Evolutionary conservation across 1,284 basidiomycete genomes (phyloP), one percentile per base, ranked within the genome.

Genomic region (Ustilago esculenta): DNA sequence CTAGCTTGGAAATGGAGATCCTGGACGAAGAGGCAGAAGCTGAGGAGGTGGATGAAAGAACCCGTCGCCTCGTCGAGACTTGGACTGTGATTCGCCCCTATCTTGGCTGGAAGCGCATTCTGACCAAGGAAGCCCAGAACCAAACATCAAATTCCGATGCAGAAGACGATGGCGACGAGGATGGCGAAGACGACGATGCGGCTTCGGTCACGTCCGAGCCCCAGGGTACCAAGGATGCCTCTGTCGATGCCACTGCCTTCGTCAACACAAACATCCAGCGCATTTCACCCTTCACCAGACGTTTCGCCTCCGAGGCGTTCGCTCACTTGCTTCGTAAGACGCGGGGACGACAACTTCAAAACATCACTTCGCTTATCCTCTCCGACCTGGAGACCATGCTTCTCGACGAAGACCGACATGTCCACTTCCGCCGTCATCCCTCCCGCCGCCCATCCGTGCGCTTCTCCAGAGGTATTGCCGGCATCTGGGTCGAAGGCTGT

Each of bases 271-370:
- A 67, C 15, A 10, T 52, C 8, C 56, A 50, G 18, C 67, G 66
- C 33, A 60, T 73, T 46, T 66, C 73, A 23, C 47, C 73, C 12
- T 77, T 80, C 39, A 76, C 74, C 9, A 61, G 76, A 14, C 73
- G 80, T 23, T 81, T 81, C 37, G 77, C 76, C 4, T 68, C 77
- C 0, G 80, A 81, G 50, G 79, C 80, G 0, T 71, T 81, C 23
- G 77, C 79, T 1, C 76, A 81, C 39, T 72, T 81, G 14, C 55
- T 81, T 5, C 75, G 80, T 45, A 80, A 76, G 56, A 74, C 76
- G 12, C 60, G 75, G 9, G 57, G 47, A 11, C 41, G 36, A 3
- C 73, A 79, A 39, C 61, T 81, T 20, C 48, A 54, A 21, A 57
- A 53, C 21, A 60, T 80, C 21, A 58, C 63, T 10, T 25, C 53